Percentiles rank a stretch among this genome's conserved stretches.
These are phyloP conservation scores for Gaeumannomyces sp. DNA, from an alignment of 2,329 filamentous ascomycete genomes.

Conservation along the genomic window DNA sequence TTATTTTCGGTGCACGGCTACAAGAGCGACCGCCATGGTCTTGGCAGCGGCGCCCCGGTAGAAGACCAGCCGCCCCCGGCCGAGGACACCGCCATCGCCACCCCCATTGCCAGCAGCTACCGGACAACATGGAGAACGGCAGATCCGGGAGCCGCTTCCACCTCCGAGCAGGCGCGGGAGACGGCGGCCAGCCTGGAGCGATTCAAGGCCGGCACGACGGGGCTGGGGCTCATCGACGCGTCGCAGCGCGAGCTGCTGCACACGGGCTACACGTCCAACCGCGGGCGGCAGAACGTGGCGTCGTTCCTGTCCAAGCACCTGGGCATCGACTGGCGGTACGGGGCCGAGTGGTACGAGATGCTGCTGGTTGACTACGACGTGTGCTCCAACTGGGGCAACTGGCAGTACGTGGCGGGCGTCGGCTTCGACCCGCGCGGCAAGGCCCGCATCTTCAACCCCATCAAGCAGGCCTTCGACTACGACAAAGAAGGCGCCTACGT, in stretches of 20 bases:
- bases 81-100: not conserved
- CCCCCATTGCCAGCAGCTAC: not conserved
- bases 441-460: slow-evolving; percentile 70
- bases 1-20: slow-evolving; percentile 58
- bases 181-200: slow-evolving; percentile 46
- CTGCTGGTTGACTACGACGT: slow-evolving; percentile 71
- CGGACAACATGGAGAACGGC: slow-evolving; percentile 4
- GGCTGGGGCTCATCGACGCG: slow-evolving; percentile 72
- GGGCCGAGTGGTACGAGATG: slow-evolving; percentile 77
- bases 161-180: slow-evolving; percentile 27
- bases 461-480: slow-evolving; percentile 76
- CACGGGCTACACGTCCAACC: slow-evolving; percentile 74
- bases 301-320: slow-evolving; percentile 69
- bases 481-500: slow-evolving; percentile 65
- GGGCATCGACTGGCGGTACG: slow-evolving; percentile 71
- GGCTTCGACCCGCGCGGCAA: slow-evolving; percentile 72
- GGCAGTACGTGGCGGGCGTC: slow-evolving; percentile 76
- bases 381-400: slow-evolving; percentile 73
- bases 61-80: not conserved
- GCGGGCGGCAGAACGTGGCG: slow-evolving; percentile 70
- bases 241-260: slow-evolving; percentile 66
- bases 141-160: slow-evolving; percentile 21
- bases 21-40: not conserved
- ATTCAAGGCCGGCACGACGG: slow-evolving; percentile 62
- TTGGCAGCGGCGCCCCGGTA: not conserved